These are phyloP conservation scores for Teratosphaeriaceae sp. DNA, from an alignment of 2,329 filamentous ascomycete genomes.

Conservation along the genomic window DNA sequence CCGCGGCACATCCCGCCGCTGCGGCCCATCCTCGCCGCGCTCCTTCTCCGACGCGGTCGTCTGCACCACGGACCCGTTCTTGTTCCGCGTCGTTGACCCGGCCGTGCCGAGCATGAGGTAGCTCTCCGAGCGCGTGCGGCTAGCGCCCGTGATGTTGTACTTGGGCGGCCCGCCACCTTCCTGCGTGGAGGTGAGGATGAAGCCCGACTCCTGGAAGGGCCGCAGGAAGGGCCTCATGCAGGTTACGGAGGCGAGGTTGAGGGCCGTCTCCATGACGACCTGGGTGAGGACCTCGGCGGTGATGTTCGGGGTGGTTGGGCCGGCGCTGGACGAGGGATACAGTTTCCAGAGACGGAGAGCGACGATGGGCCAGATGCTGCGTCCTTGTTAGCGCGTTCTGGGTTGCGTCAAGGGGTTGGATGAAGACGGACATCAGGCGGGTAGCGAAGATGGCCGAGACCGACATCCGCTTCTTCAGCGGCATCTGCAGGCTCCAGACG, in stretches of 20 bases:
- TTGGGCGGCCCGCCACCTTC: not conserved
- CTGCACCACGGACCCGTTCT: not conserved
- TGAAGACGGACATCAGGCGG: not conserved
- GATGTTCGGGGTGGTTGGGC: not conserved
- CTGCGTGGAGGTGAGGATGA: not conserved
- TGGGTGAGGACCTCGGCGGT: not conserved
- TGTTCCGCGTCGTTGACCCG: not conserved
- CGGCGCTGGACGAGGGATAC: not conserved
- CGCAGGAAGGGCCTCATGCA: not conserved
- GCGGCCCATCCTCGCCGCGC: not conserved
- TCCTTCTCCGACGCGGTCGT: not conserved
- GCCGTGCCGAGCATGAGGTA: not conserved
- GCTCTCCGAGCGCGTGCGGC: not conserved
- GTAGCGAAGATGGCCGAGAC: not conserved
- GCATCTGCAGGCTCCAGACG: not conserved
- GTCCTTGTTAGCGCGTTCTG: not conserved
- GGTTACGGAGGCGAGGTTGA: not conserved
- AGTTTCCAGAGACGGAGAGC: not conserved
- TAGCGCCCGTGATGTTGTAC: not conserved
- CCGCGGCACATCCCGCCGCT: not conserved
- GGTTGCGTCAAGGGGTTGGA: too few relatives aligned
- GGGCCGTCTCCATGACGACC: not conserved
- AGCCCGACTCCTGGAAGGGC: not conserved
- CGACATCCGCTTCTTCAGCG: not conserved
- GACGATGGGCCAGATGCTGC: not conserved